phyloP scores from a whole-genome alignment of 164 flowering plant species.

The Echeveria elegans region DNA sequence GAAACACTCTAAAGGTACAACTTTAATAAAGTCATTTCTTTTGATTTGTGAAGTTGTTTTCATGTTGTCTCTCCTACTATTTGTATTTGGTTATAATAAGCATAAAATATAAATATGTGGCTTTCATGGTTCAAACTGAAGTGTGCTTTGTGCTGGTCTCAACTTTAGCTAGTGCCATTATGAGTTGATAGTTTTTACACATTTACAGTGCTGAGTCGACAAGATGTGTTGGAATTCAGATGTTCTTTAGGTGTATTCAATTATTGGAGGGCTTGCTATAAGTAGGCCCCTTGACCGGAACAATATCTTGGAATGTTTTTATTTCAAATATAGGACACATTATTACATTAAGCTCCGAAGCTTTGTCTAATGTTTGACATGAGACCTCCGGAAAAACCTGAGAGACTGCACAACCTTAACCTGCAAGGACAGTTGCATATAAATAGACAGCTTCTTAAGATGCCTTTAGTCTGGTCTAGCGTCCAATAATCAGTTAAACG shows the following conservation, averaged over 20 bases:
- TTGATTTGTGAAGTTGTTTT: not conserved
- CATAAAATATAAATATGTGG: not conserved
- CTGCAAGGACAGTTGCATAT: too few relatives aligned
- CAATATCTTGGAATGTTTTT: not conserved
- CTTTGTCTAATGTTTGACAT: not conserved
- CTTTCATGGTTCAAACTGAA: not conserved
- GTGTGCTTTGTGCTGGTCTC: not conserved
- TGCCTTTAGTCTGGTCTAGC: too few relatives aligned
- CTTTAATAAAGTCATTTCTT: not conserved
- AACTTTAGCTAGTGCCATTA: not conserved
- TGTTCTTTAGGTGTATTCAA: not conserved
- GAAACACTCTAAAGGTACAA: constrained; percentile 1
- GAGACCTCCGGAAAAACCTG: not conserved
- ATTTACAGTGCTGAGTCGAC: not conserved
- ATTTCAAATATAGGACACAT: too few relatives aligned
- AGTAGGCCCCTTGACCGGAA: too few relatives aligned
- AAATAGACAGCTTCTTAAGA: too few relatives aligned
- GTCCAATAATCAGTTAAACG: too few relatives aligned
- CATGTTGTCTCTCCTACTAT: not conserved
- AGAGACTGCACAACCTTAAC: too few relatives aligned
- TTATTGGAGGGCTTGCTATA: too few relatives aligned
- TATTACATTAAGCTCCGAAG: too few relatives aligned
- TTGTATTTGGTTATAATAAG: not conserved
- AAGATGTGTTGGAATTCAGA: not conserved
- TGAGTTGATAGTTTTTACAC: not conserved